Evolutionary conservation across 75 land plant genomes (phyloP).

Genomic region (Selaginella moellendorffii): DNA sequence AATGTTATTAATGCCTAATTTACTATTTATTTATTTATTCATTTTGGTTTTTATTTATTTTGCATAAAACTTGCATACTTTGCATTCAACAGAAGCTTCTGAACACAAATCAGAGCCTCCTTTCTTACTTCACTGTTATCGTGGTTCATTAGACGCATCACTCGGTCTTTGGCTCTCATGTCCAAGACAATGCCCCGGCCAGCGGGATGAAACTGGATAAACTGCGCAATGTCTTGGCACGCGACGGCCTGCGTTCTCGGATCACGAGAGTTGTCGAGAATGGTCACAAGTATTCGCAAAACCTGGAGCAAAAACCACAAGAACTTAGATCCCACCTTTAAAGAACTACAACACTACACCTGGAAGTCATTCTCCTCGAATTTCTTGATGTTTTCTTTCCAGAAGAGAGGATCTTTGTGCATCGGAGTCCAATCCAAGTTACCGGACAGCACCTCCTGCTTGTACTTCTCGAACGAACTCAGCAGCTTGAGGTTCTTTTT

Average conservation of each 20-base stretch:
- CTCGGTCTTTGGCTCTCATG: constrained; percentile 77
- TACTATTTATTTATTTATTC: no score
- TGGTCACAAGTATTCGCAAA: constrained; percentile 61
- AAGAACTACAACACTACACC: no score
- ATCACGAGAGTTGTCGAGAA: constrained; percentile 68
- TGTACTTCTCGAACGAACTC: constrained; percentile 93
- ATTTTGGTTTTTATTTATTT: not conserved
- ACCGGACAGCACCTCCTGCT: constrained; percentile 75
- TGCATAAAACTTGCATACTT: constrained; percentile 79
- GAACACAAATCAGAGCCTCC: constrained; percentile 77
- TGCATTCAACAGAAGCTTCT: constrained; percentile 81
- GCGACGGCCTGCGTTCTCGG: constrained; percentile 70
- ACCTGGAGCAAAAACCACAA: no score
- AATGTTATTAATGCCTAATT: no score
- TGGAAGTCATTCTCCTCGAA: constrained; percentile 95
- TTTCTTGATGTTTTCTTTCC: constrained; percentile 73
- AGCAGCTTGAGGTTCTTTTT: constrained; percentile 65
- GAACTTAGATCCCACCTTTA: no score
- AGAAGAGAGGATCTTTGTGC: constrained; percentile 88
- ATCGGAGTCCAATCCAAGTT: constrained; percentile 91
- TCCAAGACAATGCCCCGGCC: constrained; percentile 64
- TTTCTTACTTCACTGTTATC: constrained; percentile 75
- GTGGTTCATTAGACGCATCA: constrained; percentile 81
- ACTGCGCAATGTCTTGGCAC: constrained; percentile 84
- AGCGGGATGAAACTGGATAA: constrained; percentile 72